Base-by-base conservation (phyloP, 2,329 filamentous ascomycete genomes). In the Geosmithia flava region DNA sequence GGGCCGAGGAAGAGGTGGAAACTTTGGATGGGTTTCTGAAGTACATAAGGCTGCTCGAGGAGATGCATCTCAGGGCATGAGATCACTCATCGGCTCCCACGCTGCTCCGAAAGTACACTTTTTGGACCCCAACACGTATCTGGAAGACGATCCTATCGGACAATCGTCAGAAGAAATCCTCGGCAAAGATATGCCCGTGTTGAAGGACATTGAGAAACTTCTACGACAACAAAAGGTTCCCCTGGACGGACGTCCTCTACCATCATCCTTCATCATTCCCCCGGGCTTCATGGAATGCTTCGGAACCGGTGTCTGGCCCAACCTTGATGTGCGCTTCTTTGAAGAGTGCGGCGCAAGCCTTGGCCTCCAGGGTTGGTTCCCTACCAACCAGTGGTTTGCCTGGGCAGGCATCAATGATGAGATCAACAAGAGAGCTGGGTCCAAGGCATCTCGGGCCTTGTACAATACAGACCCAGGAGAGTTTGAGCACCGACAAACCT, bases 321-420 rank as follows among this genome's bases (percentile, higher is more conserved):
- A 40, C n/a, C 33, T 40, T 10, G 37, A 40, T 5, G 5, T 11
- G 6, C 30, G 37, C 16, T 47, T 44, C 47, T 48, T 49, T 41
- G 46, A 37, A 8, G 40, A 47, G 5, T 40, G 29, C 10, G 23
- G 19, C 30, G 51, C 53, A 17, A 74, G 69, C 51, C 67, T 72
- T 51, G 65, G 66, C 0, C 54, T 72, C 51, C 53, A 61, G 2
- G 71, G 70, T 7, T 70, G 63, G 66, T 64, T 70, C 60, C 70
- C 71, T n/a, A 57, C 61, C 47, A 53, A 53, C 2, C 56, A 57
- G 44, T 65, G 62, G 59, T 63, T 69, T 44, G 53, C 51, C 37
- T 65, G 63, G 62, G 57, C 57, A 17, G 49, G 50, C 13, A 59
- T 64, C 44, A 48, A 52, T 4, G 53, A 59, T 33, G 52, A 57